Percentiles rank a stretch among this genome's conserved stretches.
These are phyloP conservation scores for Chernovozyma sophiae-reginae DNA, from an alignment of 1,139 yeast genomes.

Conservation along the genomic window DNA sequence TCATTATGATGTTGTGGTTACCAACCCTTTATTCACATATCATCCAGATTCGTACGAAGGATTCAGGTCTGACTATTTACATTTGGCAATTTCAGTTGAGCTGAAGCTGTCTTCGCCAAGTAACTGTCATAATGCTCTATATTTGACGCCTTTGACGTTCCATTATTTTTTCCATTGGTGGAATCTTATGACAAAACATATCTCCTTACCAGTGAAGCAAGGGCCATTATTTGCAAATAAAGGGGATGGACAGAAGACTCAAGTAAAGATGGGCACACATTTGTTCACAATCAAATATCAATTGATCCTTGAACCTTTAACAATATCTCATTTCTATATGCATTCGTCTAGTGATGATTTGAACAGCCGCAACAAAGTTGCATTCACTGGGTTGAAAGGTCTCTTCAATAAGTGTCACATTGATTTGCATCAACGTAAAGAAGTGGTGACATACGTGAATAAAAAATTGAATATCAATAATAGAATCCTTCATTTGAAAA, in stretches of 20 bases:
- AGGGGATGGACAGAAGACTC: conserved; percentile 25
- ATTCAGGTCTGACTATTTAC: conserved; percentile 75
- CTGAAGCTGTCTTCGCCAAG: conserved; percentile 28
- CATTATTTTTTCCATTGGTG: conserved; percentile 81
- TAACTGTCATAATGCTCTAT: conserved; percentile 62
- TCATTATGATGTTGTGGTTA: conserved; percentile 41
- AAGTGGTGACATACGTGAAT: conserved; percentile 56
- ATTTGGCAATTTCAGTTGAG: conserved; percentile 59
- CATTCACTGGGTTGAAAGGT: conserved; percentile 78
- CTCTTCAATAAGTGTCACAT: conserved; percentile 60
- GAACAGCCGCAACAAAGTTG: conserved; percentile 44
- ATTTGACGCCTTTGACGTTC: conserved; percentile 68
- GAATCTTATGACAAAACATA: conserved; percentile 64
- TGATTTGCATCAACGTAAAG: conserved; percentile 83
- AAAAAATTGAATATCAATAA: conserved; percentile 55
- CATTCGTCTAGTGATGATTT: conserved; percentile 48
- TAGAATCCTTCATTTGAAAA: conserved; percentile 54
- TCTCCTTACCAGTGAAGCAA: conserved; percentile 70
- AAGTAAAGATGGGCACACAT: conserved; percentile 70
- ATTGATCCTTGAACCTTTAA: conserved; percentile 68
- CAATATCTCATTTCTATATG: conserved; percentile 65
- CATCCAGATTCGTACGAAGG: conserved; percentile 73
- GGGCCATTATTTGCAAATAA: conserved; percentile 56
- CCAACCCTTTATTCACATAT: conserved; percentile 35
- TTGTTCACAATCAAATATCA: conserved; percentile 78